Percentiles rank a stretch among this genome's conserved stretches.
These are phyloP conservation scores for Trypethelium eluteriae DNA, from an alignment of 495 filamentous ascomycete genomes.

Conservation along the genomic window DNA sequence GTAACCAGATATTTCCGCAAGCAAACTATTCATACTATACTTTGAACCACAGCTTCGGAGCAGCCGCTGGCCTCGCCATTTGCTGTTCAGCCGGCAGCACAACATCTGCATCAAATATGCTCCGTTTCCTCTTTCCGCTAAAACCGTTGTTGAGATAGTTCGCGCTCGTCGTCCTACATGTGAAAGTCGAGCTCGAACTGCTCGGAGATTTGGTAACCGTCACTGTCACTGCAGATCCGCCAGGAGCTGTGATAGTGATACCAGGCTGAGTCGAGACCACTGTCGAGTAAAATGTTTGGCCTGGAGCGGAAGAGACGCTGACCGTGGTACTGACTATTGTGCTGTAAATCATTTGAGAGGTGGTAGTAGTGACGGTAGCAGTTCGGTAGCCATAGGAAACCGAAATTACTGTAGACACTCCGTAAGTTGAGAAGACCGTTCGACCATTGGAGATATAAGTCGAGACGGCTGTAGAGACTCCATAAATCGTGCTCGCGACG, in stretches of 20 bases:
- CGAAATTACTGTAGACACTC: constrained; percentile 17
- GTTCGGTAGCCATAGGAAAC: constrained; percentile 11
- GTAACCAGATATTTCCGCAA: too few relatives aligned
- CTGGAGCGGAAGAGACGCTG: constrained; percentile 8
- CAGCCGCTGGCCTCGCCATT: constrained; percentile 15
- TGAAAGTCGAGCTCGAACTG: constrained; percentile 15
- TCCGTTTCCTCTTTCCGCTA: constrained; percentile 17
- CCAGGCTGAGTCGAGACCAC: not conserved
- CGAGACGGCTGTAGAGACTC: constrained; percentile 4
- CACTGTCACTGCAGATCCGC: constrained; percentile 15
- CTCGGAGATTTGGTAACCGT: constrained; percentile 15
- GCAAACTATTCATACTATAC: not conserved
- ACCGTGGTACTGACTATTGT: constrained; percentile 12
- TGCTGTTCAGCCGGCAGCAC: constrained; percentile 3
- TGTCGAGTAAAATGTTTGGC: constrained; percentile 7
- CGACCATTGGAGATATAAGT: constrained; percentile 21
- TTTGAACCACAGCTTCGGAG: constrained; percentile 12
- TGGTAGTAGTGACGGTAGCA: constrained; percentile 13
- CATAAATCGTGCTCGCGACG: constrained; percentile 8
- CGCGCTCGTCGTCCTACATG: constrained; percentile 21
- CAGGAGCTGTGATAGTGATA: constrained; percentile 17
- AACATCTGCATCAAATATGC: constrained; percentile 17
- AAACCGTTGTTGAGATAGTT: constrained; percentile 21
- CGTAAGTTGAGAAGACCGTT: constrained; percentile 15
- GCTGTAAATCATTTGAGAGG: constrained; percentile 7